Base-by-base conservation (phyloP, 352 stramenopile genomes). In the Phytophthora sp. region DNA sequence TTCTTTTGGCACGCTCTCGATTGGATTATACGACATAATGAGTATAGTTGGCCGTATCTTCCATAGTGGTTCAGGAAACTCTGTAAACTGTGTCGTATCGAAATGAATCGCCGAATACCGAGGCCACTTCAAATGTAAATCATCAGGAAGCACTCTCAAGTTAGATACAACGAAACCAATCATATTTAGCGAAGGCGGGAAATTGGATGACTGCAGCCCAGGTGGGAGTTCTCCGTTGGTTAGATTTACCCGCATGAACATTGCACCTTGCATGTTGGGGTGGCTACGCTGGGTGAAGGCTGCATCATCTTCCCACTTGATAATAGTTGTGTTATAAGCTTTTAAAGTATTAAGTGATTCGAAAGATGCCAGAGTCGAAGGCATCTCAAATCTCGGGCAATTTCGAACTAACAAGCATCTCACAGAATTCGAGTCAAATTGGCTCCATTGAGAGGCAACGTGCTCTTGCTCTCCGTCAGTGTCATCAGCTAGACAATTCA, bases 261-360 rank as follows among this genome's bases (percentile, higher is more conserved):
- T 55, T 1, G 15, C 20, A 15, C 13, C 18, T 7, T 41, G n/a
- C 44, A 74, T 68, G 2, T 48, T 38, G 2, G 63, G 48, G 18
- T 77, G 68, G 10, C 53, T 21, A 2, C 4, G 11, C 24, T 54
- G 32, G 11, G 37, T 46, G 15, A 77, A 41, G 1, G 64, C 64
- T 21, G 69, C 59, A 13, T 74, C 51, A 26, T 62, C 45, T 8
- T 20, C 18, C 64, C 64, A 74, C 20, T 62, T 53, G 2, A 37
- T 27, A 38, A 77, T 72, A 1, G 64, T 77, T 9, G 65, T 55
- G 35, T 77, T 77, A 20, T 77, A 77, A 11, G 68, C 50, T 45
- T 77, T 71, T 13, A 77, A 52, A 7, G 28, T 43, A 0, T 34
- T 34, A 17, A 75, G n/a, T 8, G 24, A 21, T 4, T 57, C 20